Base-by-base conservation (phyloP, 192 early-diverging fungal genomes). In the Coemansia brasiliensis region DNA sequence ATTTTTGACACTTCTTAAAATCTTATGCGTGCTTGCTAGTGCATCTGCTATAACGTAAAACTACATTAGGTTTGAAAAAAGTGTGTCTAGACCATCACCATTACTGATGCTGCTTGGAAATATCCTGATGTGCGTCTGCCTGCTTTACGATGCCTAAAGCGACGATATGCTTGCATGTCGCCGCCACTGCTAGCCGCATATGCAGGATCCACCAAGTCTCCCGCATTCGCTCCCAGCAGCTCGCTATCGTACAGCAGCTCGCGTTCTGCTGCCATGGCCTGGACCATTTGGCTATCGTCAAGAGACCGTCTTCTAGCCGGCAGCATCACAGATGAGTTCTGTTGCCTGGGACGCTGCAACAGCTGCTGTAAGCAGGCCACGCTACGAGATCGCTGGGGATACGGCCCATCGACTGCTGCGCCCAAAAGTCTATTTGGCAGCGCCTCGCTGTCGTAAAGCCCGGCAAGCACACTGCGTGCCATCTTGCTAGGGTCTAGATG, bases 121-220 rank as follows among this genome's bases (percentile, higher is more conserved):
- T 35, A 35, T 35, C 32, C 32, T 35, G 32, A 35, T 5, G 3
- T 35, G 32, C 32, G 32, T 35, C 32, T 35, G 32, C 32, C 32
- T 35, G 32, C 32, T 35, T 35, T 35, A 10, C 32, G 32, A 7
- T 35, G 32, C 6, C 32, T 5, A 35, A 35, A 35, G 10, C 32
- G 32, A 35, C 32, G 32, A 35, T 35, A 17, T 21, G 44, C 44
- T 46, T 46, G 44, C 44, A 46, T 46, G 9, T 46, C 21, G 44
- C 20, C 44, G 20, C 44, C 44, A 24, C 26, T 7, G 52, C 16
- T 18, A 15, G 13, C 13, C 11, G 27, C 48, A 27, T 20, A 32
- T 0, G 44, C 22, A 9, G 67, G 45, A 13, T 22, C 50, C 61
- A 78, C 65, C 68, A 78, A 55, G 52, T 78, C 69, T 44, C 75